These are phyloP conservation scores for Pelagophyceae sp. DNA, from an alignment of 352 stramenopile genomes.

Conservation along the genomic window DNA sequence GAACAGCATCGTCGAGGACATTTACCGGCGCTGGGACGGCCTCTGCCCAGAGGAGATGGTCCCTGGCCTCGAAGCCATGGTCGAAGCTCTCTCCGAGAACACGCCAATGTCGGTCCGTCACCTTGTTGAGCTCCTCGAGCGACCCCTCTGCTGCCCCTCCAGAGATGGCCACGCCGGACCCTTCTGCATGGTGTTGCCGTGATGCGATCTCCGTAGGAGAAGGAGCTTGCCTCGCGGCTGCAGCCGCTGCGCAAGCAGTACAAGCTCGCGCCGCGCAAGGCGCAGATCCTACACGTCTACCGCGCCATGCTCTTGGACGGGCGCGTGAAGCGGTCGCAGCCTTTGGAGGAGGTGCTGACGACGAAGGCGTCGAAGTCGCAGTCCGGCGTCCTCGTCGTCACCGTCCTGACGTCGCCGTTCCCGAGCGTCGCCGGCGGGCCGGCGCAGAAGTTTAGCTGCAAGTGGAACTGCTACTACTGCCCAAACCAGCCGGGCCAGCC, in stretches of 20 bases:
- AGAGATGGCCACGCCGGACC: too few relatives aligned
- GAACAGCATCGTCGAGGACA: conserved; percentile 62
- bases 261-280: conserved; percentile 72
- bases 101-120: background rate
- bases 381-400: conserved; percentile 77
- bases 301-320: conserved; percentile 47
- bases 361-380: conserved; percentile 78
- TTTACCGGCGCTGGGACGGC: conserved; percentile 69
- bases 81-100: conserved; percentile 56
- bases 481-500: conserved; percentile 74
- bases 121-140: too few relatives aligned
- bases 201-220: conserved; percentile 39
- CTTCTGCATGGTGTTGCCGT: too few relatives aligned
- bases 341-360: conserved; percentile 62
- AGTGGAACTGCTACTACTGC: conserved; percentile 91
- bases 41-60: conserved; percentile 45
- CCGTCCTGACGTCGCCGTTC: conserved; percentile 79
- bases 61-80: conserved; percentile 56
- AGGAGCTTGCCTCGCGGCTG: conserved; percentile 63
- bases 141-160: too few relatives aligned
- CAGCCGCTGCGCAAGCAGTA: conserved; percentile 64
- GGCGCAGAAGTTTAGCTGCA: conserved; percentile 74
- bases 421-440: conserved; percentile 55
- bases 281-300: conserved; percentile 77
- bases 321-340: conserved; percentile 30